Percentiles rank a stretch among this genome's conserved stretches.
Evolutionary conservation across 352 stramenopile species (phyloP).

Genomic region (Pythium apleroticum): DNA sequence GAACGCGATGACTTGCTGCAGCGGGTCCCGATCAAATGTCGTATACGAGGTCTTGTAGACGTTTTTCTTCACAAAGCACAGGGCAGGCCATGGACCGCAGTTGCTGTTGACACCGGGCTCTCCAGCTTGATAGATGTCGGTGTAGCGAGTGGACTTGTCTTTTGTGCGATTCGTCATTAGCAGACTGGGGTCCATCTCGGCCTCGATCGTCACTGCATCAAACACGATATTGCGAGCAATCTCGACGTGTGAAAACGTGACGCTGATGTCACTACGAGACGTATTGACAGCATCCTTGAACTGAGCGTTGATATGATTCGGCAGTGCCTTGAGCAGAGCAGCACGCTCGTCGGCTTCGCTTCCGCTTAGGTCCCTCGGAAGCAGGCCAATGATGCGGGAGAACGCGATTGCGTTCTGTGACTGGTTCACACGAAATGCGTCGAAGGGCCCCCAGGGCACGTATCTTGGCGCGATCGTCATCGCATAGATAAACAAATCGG

Average conservation of each 20-base stretch:
- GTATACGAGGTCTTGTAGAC: not conserved
- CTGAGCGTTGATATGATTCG: not conserved
- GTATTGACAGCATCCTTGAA: slow-evolving; percentile 14
- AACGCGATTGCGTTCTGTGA: not conserved
- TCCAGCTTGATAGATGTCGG: not conserved
- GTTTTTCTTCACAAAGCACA: not conserved
- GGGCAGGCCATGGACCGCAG: slow-evolving; percentile 6
- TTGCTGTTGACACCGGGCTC: not conserved
- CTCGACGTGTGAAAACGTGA: slow-evolving; percentile 10
- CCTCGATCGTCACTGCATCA: slow-evolving; percentile 20
- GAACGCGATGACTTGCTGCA: slow-evolving; percentile 2
- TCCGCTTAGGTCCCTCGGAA: not conserved
- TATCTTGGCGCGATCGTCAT: not conserved
- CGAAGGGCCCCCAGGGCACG: not conserved
- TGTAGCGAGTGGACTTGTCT: slow-evolving; percentile 1
- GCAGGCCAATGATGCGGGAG: not conserved
- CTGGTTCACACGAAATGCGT: not conserved
- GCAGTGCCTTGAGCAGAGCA: not conserved
- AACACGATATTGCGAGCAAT: slow-evolving; percentile 15
- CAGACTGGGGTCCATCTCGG: slow-evolving; percentile 12
- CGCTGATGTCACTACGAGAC: not conserved
- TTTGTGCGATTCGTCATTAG: not conserved
- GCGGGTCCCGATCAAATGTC: not conserved
- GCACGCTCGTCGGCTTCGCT: not conserved
- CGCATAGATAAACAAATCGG: slow-evolving; percentile 16